Evolutionary conservation across 2,329 filamentous ascomycete species (phyloP).

Genomic region (Fusarium tanahbumbuense): DNA sequence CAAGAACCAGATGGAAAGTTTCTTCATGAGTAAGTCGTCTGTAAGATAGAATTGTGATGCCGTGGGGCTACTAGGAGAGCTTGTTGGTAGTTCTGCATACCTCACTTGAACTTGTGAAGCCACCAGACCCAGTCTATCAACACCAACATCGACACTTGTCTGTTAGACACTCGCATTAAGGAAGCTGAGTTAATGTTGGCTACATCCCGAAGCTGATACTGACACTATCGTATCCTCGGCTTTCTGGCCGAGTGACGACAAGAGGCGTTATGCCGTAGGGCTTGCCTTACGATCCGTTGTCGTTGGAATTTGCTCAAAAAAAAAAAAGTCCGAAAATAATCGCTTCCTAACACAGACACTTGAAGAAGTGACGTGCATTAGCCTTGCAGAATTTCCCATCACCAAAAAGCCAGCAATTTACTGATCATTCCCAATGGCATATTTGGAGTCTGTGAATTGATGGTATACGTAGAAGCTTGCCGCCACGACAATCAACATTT

Average conservation of each 20-base stretch:
- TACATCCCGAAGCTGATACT: not conserved
- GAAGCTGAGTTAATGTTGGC: not conserved
- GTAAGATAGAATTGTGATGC: not conserved
- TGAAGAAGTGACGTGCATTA: not conserved
- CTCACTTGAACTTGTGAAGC: not conserved
- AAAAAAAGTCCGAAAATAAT: not conserved
- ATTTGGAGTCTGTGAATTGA: not conserved
- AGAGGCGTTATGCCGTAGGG: not conserved
- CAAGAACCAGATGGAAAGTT: not conserved
- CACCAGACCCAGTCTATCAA: not conserved
- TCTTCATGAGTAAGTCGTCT: not conserved
- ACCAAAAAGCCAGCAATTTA: not conserved
- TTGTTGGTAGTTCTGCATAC: not conserved
- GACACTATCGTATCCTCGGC: too few relatives aligned
- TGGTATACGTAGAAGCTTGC: not conserved
- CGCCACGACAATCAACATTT: conserved; percentile 5
- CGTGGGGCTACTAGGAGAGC: not conserved
- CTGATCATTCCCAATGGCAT: not conserved
- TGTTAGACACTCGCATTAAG: not conserved
- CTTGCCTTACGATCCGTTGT: not conserved
- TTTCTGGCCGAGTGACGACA: not conserved
- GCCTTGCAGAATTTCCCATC: not conserved
- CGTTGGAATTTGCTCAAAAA: not conserved
- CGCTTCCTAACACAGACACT: not conserved
- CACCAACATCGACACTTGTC: not conserved